A percentile compares a stretch with the other conserved stretches of the same genome.
Evolutionary conservation across 2,329 filamentous ascomycete genomes (phyloP).

Genomic region (Cyphellophora attinorum): DNA sequence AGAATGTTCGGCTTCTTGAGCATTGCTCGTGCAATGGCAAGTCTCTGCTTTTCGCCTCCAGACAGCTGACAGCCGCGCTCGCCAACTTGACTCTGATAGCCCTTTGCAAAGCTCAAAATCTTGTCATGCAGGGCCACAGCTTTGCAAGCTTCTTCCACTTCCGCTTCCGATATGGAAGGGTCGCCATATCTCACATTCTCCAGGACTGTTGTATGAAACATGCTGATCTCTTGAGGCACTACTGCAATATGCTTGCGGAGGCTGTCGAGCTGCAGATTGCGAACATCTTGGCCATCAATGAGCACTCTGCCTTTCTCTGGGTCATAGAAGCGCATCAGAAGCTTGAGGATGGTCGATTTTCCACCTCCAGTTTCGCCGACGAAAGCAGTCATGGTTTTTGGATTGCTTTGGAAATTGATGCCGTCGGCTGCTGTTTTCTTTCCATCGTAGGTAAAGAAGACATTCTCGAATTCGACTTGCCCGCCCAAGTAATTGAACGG

Average conservation of each 20-base stretch:
- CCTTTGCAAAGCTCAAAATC: constrained; percentile 48
- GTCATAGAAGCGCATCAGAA: constrained; percentile 48
- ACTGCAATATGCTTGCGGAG: constrained; percentile 51
- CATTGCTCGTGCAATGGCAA: constrained; percentile 39
- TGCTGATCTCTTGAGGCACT: constrained; percentile 54
- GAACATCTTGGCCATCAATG: constrained; percentile 48
- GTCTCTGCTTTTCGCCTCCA: constrained; percentile 42
- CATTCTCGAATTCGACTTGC: constrained; percentile 38
- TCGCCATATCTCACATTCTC: constrained; percentile 57
- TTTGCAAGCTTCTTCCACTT: constrained; percentile 51
- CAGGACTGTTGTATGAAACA: constrained; percentile 57
- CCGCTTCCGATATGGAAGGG: constrained; percentile 50
- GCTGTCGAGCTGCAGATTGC: constrained; percentile 47
- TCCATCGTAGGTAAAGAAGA: constrained; percentile 44
- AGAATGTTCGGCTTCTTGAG: constrained; percentile 34
- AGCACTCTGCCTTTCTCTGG: constrained; percentile 36
- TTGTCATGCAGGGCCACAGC: constrained; percentile 56
- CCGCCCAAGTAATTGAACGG: constrained; percentile 32
- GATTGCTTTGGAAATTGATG: constrained; percentile 36
- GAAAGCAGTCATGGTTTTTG: constrained; percentile 43
- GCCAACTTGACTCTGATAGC: constrained; percentile 39
- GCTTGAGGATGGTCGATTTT: constrained; percentile 47
- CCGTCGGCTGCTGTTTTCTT: constrained; percentile 38
- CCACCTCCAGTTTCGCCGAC: constrained; percentile 51
- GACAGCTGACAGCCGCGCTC: constrained; percentile 41